Conservation (phyloP, 208 protist species). For the Trypanosoma caninum region DNA sequence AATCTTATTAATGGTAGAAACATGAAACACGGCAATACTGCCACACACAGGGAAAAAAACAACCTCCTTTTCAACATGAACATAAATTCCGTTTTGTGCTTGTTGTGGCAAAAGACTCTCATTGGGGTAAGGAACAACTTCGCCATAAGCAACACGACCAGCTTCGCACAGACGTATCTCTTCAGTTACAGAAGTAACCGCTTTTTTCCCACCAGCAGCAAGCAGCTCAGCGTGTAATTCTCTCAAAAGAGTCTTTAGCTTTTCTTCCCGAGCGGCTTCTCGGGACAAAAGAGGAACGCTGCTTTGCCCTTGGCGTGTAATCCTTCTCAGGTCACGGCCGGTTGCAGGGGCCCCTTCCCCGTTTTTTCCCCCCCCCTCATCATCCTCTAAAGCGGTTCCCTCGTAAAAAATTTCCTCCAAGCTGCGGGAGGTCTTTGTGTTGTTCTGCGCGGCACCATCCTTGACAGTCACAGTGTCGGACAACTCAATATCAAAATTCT, state of each 20-base stretch:
- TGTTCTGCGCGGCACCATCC: constrained; percentile 52
- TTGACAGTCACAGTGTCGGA: constrained; percentile 77
- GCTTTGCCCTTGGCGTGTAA: constrained; percentile 76
- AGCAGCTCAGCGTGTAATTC: constrained; percentile 71
- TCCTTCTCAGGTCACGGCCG: constrained; percentile 55
- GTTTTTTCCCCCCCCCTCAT: constrained; percentile 19
- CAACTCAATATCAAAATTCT: constrained; percentile 65
- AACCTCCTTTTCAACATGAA: constrained; percentile 85
- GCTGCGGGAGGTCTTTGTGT: constrained; percentile 68
- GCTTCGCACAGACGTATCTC: constrained; percentile 63
- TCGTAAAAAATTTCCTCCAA: constrained; percentile 75
- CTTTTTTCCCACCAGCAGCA: constrained; percentile 76
- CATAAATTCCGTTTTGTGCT: constrained; percentile 52
- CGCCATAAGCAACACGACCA: constrained; percentile 64
- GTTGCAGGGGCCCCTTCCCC: constrained; percentile 24
- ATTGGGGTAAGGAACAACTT: constrained; percentile 47
- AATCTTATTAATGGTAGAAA: constrained; percentile 94
- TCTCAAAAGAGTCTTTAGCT: constrained; percentile 55
- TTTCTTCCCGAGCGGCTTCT: constrained; percentile 68
- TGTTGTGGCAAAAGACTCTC: constrained; percentile 31
- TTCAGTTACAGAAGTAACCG: constrained; percentile 39
- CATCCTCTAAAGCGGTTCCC: too few species aligned
- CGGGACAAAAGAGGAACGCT: constrained; percentile 62
- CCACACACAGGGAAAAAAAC: constrained; percentile 95
- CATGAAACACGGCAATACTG: constrained; percentile 91